Evolutionary conservation across 768 basidiomycete species (phyloP), one percentile per base, ranked within the genome.

Genomic region (Rhizopogon sp.): DNA sequence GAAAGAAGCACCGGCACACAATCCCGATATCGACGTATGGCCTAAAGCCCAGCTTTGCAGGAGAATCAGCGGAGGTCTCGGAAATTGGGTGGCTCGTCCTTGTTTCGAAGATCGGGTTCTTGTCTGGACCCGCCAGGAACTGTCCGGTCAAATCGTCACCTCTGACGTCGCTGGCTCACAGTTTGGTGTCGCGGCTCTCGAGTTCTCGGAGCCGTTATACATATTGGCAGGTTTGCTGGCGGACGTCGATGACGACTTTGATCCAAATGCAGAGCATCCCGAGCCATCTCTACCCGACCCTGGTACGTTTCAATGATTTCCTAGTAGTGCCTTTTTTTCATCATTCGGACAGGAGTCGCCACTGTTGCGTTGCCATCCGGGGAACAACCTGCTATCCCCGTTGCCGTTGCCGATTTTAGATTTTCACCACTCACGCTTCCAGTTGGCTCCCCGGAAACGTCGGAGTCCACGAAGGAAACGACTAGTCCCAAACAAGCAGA

Each of bases 21-120:
- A 58, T 56, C 60, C 57, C 29, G 50, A 55, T 44, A 39, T 58
- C 5, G 60, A 58, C 43, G 58, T 54, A 16, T 52, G 60, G 25
- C 51, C 46, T 50, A 51, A 59, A 44, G 29, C 41, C 58, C 56
- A 55, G 25, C 41, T 39, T 17, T 37, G 61, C 13, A 39, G 39
- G 17, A 39, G 50, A n/a, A 63, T 69, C 40, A 85, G 84, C 63
- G 72, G 72, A 13, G 84, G 86, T 53, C 72, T 92, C 44, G 77
- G 76, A 42, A 77, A 72, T n/a, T 92, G 90, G 90, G 75, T 82
- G 57, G 73, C 76, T 39, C 84, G 89, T 3, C 84, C 86, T 25
- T 86, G 85, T 64, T 90, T 88, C 66, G 89, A 92, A 68, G 87
- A 91, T 54, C 76, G 88, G 33, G 72, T 79, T 58, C 69, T 73